These are phyloP conservation scores for Holtermannia corniformis DNA, from an alignment of 768 basidiomycete species.

Conservation along the genomic window DNA sequence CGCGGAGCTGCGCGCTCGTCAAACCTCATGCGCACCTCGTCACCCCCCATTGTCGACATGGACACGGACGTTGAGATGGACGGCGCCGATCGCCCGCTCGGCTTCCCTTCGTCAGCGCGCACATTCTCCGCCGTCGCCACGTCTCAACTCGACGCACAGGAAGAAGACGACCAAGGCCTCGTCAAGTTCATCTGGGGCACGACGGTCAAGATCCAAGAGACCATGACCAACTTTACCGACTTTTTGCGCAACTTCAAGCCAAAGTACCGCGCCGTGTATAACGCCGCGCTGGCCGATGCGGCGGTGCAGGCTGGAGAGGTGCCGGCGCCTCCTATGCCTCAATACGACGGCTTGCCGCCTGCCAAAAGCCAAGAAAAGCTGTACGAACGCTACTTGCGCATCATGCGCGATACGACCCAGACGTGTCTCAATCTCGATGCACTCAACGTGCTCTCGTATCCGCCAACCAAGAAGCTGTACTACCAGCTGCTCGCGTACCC, in stretches of 20 bases:
- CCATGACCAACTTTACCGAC: constrained; percentile 80
- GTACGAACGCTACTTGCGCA: constrained; percentile 71
- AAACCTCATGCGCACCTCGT: constrained; percentile 9
- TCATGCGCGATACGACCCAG: constrained; percentile 85
- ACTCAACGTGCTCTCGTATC: constrained; percentile 74
- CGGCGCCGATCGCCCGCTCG: constrained; percentile 4
- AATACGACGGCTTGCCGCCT: constrained; percentile 35
- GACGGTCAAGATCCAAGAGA: constrained; percentile 79
- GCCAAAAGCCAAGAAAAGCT: constrained; percentile 41
- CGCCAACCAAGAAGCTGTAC: constrained; percentile 71
- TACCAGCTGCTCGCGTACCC: constrained; percentile 83
- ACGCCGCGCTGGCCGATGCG: constrained; percentile 39
- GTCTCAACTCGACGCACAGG: constrained; percentile 47
- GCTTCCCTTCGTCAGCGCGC: constrained; percentile 48
- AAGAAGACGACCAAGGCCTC: constrained; percentile 61
- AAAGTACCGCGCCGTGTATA: constrained; percentile 69
- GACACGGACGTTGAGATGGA: constrained; percentile 3
- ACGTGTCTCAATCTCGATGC: constrained; percentile 87
- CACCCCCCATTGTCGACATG: constrained; percentile 9
- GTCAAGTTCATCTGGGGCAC: constrained; percentile 91
- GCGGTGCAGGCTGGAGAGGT: constrained; percentile 30
- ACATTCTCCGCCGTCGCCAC: constrained; percentile 48
- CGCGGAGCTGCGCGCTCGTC: not conserved
- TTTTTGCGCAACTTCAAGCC: constrained; percentile 88
- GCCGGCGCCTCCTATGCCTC: constrained; percentile 25